Percentiles rank a stretch among this genome's conserved stretches.
Evolutionary conservation across 345 rosid species (phyloP).

Genomic region (Eutrema japonicum): DNA sequence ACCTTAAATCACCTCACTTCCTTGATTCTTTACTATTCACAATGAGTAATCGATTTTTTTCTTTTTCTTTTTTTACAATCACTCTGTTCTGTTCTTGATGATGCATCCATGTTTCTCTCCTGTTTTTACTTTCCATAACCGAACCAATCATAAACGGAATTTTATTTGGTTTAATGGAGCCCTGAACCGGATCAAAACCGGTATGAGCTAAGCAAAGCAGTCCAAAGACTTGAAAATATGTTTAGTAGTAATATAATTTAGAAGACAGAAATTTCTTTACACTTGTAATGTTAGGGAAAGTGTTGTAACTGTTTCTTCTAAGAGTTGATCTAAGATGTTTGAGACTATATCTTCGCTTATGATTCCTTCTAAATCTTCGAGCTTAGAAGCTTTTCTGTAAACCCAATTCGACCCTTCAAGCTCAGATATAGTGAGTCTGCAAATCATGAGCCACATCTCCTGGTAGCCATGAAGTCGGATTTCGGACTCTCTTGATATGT

Average conservation of each 20-base stretch:
- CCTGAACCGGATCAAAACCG: background rate
- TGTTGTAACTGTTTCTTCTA: slow-evolving; percentile 43
- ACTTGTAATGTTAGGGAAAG: slow-evolving; percentile 31
- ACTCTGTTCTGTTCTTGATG: slow-evolving; percentile 9
- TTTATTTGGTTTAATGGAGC: background rate
- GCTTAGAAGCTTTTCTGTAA: slow-evolving; percentile 27
- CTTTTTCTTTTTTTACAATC: background rate
- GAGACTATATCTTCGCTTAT: slow-evolving; percentile 28
- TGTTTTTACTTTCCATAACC: background rate
- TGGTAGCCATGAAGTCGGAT: slow-evolving; percentile 17
- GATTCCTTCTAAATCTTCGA: slow-evolving; percentile 30
- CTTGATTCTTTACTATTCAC: slow-evolving; percentile 39
- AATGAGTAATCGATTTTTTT: slow-evolving; percentile 31
- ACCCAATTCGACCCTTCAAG: slow-evolving; percentile 17
- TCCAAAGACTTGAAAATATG: slow-evolving; percentile 7
- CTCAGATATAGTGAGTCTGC: slow-evolving; percentile 33
- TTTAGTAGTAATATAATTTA: slow-evolving; percentile 15
- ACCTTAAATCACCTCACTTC: slow-evolving; percentile 32
- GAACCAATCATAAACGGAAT: slow-evolving; percentile 1
- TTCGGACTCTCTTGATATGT: slow-evolving; percentile 10
- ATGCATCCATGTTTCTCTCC: background rate
- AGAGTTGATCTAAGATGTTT: slow-evolving; percentile 42
- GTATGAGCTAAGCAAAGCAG: background rate
- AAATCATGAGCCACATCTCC: slow-evolving; percentile 31
- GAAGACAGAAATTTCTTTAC: slow-evolving; percentile 41